phyloP scores from a whole-genome alignment of 2,329 filamentous ascomycete genomes.

The Exophiala dermatitidis region DNA sequence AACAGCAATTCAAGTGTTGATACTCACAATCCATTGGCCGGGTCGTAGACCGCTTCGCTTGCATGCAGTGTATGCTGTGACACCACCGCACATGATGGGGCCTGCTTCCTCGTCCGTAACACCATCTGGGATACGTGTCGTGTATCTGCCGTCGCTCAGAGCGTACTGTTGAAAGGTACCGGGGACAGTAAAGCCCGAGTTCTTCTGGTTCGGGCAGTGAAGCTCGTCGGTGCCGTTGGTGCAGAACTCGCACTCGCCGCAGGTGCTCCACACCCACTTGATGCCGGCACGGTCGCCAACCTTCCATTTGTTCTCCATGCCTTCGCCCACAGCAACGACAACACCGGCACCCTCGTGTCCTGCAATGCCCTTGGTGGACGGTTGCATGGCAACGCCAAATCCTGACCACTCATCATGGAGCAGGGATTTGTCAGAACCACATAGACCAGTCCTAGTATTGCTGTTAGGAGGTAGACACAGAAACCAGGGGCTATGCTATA shows the following conservation, averaged over 20 bases:
- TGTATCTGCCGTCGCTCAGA: constrained; percentile 33
- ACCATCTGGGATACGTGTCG: constrained; percentile 34
- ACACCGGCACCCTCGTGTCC: constrained; percentile 66
- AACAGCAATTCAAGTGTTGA: not conserved
- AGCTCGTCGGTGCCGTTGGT: constrained; percentile 35
- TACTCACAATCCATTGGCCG: constrained; percentile 29
- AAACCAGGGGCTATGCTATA: constrained; percentile 28
- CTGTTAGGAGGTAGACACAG: constrained; percentile 4
- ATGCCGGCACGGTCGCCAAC: constrained; percentile 81
- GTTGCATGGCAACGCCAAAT: constrained; percentile 23
- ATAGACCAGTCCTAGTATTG: constrained; percentile 57
- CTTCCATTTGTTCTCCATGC: constrained; percentile 65
- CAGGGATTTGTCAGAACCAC: constrained; percentile 62
- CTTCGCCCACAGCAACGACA: constrained; percentile 67
- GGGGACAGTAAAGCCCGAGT: constrained; percentile 34
- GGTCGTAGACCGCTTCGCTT: constrained; percentile 35
- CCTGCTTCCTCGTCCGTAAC: constrained; percentile 34
- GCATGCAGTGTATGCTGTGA: constrained; percentile 35
- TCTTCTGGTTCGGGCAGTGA: constrained; percentile 33
- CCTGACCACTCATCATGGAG: constrained; percentile 25
- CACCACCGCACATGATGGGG: constrained; percentile 36
- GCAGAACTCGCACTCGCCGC: constrained; percentile 76
- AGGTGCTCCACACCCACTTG: constrained; percentile 86
- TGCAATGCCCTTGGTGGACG: constrained; percentile 24
- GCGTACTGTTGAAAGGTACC: constrained; percentile 36